phyloP scores from a whole-genome alignment of 768 basidiomycete genomes.

The Coprinopsis marcescibilis region DNA sequence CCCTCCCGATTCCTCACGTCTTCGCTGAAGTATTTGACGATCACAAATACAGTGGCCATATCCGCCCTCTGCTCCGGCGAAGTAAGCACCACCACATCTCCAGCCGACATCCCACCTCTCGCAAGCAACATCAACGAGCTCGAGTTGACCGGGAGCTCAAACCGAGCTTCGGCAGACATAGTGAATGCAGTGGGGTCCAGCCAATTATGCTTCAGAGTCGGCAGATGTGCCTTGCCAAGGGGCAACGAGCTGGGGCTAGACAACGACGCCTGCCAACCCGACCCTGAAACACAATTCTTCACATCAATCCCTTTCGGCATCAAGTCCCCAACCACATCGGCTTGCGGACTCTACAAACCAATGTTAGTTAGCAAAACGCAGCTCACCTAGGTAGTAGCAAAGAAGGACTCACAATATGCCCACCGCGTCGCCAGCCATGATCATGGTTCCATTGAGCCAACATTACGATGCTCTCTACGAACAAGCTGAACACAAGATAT shows the following conservation, averaged over 20 bases:
- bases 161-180: background rate
- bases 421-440: background rate
- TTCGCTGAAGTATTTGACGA: conserved; percentile 18
- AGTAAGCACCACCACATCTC: conserved; percentile 20
- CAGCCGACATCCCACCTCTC: conserved; percentile 20
- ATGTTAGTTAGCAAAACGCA: background rate
- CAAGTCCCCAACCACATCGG: background rate
- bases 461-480: conserved; percentile 3
- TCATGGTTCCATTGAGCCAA: background rate
- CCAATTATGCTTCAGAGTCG: conserved; percentile 6
- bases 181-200: conserved; percentile 6
- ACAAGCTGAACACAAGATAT: background rate
- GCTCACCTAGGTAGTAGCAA: background rate
- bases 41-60: conserved; percentile 20
- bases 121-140: conserved; percentile 25
- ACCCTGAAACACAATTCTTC: background rate
- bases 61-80: conserved; percentile 15
- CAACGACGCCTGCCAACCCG: background rate
- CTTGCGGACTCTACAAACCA: background rate
- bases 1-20: conserved; percentile 16
- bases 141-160: conserved; percentile 21
- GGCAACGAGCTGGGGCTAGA: background rate
- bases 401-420: conserved; percentile 2
- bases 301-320: conserved; percentile 17
- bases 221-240: conserved; percentile 8